Base-by-base conservation (phyloP, 441 rosid genomes). In the Mallotus repandus region DNA sequence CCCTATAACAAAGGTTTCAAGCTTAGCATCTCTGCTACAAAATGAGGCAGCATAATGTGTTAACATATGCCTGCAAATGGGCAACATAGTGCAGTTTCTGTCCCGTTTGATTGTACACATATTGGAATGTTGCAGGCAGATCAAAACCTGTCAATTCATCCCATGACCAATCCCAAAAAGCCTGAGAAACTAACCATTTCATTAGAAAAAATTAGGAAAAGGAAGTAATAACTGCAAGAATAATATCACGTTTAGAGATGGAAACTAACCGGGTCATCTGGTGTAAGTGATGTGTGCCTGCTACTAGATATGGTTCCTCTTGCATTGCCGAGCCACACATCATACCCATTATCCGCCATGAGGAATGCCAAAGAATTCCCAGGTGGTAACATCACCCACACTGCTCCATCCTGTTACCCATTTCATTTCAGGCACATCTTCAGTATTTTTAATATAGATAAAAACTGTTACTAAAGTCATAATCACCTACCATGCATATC, bases 151-250 rank as follows among this genome's bases (percentile, higher is more conserved):
- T 92, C 12, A 94, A 73, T 73, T 94, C 93, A 73, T 94, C 99
- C 98, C 94, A 91, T 4, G 97, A 84, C 99, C 98, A 91, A 59
- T 91, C 72, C 97, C 98, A 94, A 46, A 79, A 92, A 8, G 70
- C 89, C 97, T 94, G 11, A 9, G 6, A 52, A 19, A 73, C 49
- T 13, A 32, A 9, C 29, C 5, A 46, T 64, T 61, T 41, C 43
- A 29, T 58, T 6, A 66, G n/a, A 64, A n/a, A 22, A 32, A 66
- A 18, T 48, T 14, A 9, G 53, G 56, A 11, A 11, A 52, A 61
- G 18, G 60, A 75, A 14, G 41, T 38, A 53, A 15, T 21, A 15
- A 32, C 4, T 21, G 60, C 29, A 4, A 12, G 38, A 65, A 76
- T 9, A 48, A 0, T 14, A 21, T 18, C 15, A 22, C 9, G n/a